A percentile compares a stretch with the other conserved stretches of the same genome.
These are phyloP conservation scores for Albifimbria verrucaria DNA, from an alignment of 2,329 filamentous ascomycete species.

Conservation along the genomic window DNA sequence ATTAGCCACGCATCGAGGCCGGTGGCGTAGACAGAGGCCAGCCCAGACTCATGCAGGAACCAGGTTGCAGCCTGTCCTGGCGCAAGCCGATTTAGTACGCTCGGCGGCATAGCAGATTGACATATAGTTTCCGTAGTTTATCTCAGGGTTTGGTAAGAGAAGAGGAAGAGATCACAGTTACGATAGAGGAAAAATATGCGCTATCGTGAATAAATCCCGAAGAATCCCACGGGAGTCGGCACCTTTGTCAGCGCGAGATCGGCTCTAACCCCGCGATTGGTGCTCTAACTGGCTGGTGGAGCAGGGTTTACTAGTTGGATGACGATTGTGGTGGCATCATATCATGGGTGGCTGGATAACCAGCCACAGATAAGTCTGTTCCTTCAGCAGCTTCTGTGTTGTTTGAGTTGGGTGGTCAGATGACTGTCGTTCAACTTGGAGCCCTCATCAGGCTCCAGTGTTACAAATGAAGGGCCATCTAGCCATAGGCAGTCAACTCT, in stretches of 20 bases:
- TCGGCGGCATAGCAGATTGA: background rate
- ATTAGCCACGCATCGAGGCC: constrained; percentile 33
- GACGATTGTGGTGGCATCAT: no score
- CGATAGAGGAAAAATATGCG: background rate
- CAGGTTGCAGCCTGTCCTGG: constrained; percentile 9
- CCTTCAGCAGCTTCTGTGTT: no score
- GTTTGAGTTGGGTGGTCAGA: no score
- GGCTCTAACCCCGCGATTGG: background rate
- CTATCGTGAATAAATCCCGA: background rate
- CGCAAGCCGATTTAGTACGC: background rate
- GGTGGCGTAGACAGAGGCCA: constrained; percentile 41
- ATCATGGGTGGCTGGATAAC: no score
- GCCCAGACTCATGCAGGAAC: constrained; percentile 44
- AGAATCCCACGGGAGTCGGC: background rate
- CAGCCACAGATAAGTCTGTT: no score
- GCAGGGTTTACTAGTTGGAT: no score
- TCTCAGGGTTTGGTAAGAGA: background rate
- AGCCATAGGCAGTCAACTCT: no score
- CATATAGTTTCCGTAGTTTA: background rate
- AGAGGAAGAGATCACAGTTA: no score
- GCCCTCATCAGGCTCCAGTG: no score
- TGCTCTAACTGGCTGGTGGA: no score
- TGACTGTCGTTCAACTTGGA: no score
- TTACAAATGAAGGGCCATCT: no score
- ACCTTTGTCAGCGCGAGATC: background rate